Percentiles rank a stretch among this genome's conserved stretches.
These are phyloP conservation scores for Naematelia encephala DNA, from an alignment of 768 basidiomycete genomes.

Conservation along the genomic window DNA sequence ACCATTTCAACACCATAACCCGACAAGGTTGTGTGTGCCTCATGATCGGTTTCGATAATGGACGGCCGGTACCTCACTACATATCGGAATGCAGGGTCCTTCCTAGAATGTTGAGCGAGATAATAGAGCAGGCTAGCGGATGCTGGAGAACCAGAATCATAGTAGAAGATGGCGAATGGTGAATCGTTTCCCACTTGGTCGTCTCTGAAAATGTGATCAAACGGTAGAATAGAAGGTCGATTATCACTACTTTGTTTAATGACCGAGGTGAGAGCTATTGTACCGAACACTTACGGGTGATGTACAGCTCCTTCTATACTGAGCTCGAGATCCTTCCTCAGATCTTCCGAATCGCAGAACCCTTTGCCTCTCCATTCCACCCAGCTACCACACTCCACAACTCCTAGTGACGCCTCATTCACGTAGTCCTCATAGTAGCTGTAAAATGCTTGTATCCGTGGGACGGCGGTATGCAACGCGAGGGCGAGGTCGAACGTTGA, in stretches of 20 bases:
- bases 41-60: slow-evolving; percentile 14
- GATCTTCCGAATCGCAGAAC: slow-evolving; percentile 37
- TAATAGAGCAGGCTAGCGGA: slow-evolving; percentile 62
- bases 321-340: slow-evolving; percentile 43
- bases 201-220: slow-evolving; percentile 49
- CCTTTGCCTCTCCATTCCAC: slow-evolving; percentile 49
- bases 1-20: slow-evolving; percentile 92
- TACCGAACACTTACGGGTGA: slow-evolving; percentile 22
- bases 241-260: neutral
- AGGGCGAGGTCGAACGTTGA: slow-evolving; percentile 68
- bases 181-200: neutral
- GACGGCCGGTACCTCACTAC: slow-evolving; percentile 69
- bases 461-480: slow-evolving; percentile 71
- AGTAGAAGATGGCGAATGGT: slow-evolving; percentile 68
- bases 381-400: slow-evolving; percentile 42
- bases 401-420: slow-evolving; percentile 23
- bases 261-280: neutral
- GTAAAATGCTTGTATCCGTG: slow-evolving; percentile 80
- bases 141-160: slow-evolving; percentile 67
- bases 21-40: slow-evolving; percentile 55
- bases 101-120: slow-evolving; percentile 58
- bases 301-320: slow-evolving; percentile 32
- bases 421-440: slow-evolving; percentile 59
- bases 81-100: slow-evolving; percentile 62
- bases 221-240: slow-evolving; percentile 43